Evolutionary conservation across 768 basidiomycete genomes (phyloP).

Genomic region (Coprinopsis cinerea): DNA sequence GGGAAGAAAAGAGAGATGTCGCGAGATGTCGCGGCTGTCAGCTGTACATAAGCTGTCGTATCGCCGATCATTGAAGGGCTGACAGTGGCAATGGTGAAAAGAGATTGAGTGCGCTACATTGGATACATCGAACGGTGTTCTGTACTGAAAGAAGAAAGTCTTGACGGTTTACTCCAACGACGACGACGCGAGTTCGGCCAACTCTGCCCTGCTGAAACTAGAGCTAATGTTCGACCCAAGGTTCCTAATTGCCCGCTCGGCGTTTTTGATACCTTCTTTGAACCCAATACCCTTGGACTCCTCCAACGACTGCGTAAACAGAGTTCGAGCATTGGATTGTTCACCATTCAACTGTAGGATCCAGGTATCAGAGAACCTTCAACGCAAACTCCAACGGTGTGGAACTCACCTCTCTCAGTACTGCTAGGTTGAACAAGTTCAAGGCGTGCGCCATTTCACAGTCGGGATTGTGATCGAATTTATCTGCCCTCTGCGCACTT

Average conservation of each 20-base stretch:
- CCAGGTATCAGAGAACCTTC: not conserved
- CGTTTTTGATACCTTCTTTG: slow-evolving; percentile 12
- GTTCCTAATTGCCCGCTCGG: slow-evolving; percentile 6
- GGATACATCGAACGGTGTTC: no score
- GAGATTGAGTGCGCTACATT: no score
- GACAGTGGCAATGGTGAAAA: no score
- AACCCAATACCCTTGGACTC: slow-evolving; percentile 33
- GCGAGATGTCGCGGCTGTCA: no score
- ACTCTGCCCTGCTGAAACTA: no score
- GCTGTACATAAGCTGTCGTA: no score
- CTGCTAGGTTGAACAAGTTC: slow-evolving; percentile 56
- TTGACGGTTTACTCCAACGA: no score
- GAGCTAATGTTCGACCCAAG: no score
- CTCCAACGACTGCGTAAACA: slow-evolving; percentile 27
- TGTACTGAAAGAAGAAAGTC: no score
- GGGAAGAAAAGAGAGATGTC: no score
- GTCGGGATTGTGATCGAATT: slow-evolving; percentile 19
- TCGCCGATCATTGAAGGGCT: no score
- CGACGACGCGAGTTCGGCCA: no score
- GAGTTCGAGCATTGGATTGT: slow-evolving; percentile 25
- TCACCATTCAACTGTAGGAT: slow-evolving; percentile 34
- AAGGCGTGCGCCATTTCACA: slow-evolving; percentile 55
- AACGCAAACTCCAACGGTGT: not conserved
- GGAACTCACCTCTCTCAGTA: slow-evolving; percentile 40
- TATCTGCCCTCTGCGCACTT: slow-evolving; percentile 25